These are phyloP conservation scores for Exophiala viscosa DNA, from an alignment of 2,329 filamentous ascomycete species.

Conservation along the genomic window DNA sequence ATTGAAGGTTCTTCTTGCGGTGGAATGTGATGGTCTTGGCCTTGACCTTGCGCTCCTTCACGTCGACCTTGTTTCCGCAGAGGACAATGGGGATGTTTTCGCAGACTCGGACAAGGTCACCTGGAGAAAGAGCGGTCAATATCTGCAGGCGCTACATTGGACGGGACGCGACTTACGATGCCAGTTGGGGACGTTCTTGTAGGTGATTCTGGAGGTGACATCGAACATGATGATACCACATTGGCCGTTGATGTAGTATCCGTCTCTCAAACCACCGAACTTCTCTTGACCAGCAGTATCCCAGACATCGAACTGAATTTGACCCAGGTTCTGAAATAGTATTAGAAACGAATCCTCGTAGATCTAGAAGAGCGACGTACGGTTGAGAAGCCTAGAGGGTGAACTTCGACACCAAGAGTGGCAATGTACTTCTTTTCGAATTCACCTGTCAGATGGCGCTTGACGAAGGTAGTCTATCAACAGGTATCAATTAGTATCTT, in stretches of 20 bases:
- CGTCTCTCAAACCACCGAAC: slow-evolving; percentile 98
- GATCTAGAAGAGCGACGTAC: slow-evolving; percentile 60
- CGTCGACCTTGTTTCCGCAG: slow-evolving; percentile 98
- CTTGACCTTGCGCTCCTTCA: slow-evolving; percentile 99
- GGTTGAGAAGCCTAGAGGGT: slow-evolving; percentile 95
- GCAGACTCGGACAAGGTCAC: slow-evolving; percentile 97
- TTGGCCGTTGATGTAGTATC: slow-evolving; percentile 99
- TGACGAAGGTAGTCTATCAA: slow-evolving; percentile 94
- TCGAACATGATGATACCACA: slow-evolving; percentile 99
- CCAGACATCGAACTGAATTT: slow-evolving; percentile 99
- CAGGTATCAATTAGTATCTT: slow-evolving; percentile 14
- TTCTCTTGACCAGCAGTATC: slow-evolving; percentile 99
- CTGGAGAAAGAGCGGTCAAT: slow-evolving; percentile 44
- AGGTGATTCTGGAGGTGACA: slow-evolving; percentile 98
- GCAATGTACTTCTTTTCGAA: slow-evolving; percentile 99
- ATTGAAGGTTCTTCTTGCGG: slow-evolving; percentile 99
- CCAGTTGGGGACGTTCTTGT: slow-evolving; percentile 99
- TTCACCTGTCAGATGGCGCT: slow-evolving; percentile 99
- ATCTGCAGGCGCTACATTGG: background rate
- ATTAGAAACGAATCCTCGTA: slow-evolving; percentile 14
- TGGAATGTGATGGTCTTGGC: slow-evolving; percentile 99
- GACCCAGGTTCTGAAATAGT: slow-evolving; percentile 70
- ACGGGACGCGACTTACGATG: slow-evolving; percentile 69
- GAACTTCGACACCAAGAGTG: slow-evolving; percentile 98
- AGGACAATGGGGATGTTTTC: slow-evolving; percentile 99